These are phyloP conservation scores for Geranium rotundifolium DNA, from an alignment of 345 rosid genomes.

Conservation along the genomic window DNA sequence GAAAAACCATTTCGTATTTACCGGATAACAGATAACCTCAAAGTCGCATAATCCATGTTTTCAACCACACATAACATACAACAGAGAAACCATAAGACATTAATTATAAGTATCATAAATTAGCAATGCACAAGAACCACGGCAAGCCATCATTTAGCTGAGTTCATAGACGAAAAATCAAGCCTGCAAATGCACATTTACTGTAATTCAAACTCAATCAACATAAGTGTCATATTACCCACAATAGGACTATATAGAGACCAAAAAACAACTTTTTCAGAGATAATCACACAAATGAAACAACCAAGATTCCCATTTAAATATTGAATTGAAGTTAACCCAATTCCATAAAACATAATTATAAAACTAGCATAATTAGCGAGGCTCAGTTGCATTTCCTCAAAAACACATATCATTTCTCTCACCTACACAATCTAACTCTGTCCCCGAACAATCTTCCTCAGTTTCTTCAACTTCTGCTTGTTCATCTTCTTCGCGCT, in stretches of 20 bases:
- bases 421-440: slow-evolving; percentile 14
- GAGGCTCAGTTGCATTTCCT: too few species aligned
- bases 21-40: too few species aligned
- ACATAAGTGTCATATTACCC: neutral
- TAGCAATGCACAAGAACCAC: too few species aligned
- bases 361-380: neutral
- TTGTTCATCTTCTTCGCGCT: slow-evolving; percentile 84
- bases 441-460: slow-evolving; percentile 47
- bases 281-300: neutral
- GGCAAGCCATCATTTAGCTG: neutral
- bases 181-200: neutral
- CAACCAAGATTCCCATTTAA: neutral
- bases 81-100: too few species aligned
- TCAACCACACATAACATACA: too few species aligned
- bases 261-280: neutral
- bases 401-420: neutral
- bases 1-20: too few species aligned
- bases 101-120: too few species aligned
- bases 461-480: slow-evolving; percentile 83
- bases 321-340: neutral
- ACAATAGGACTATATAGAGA: neutral
- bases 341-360: neutral
- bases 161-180: neutral
- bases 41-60: too few species aligned
- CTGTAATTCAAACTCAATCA: neutral